Evolutionary conservation across 2,329 filamentous ascomycete genomes (phyloP), one percentile per base, ranked within the genome.

Genomic region (Alternaria atra): DNA sequence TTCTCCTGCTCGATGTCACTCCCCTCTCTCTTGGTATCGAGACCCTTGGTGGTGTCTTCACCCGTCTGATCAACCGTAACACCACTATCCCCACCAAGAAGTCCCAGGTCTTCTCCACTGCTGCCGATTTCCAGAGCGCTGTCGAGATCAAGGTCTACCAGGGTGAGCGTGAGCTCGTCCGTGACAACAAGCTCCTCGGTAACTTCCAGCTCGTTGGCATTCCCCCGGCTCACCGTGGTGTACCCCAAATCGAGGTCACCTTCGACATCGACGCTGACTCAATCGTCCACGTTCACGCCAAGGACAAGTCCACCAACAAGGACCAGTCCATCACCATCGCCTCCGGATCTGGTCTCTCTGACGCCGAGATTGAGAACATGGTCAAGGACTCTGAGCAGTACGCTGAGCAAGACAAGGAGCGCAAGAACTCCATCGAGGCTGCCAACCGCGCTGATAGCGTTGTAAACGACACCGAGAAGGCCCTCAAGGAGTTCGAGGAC

Each of bases 131-230:
- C 91, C 94, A 98, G 87, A 97, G 92, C 66, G 94, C 94, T 72
- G 94, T 98, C 78, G 94, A 97, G 87, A 98, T 98, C 87, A 97
- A 98, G 91, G 94, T 98, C 68, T 98, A 90, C 91, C 94, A 98
- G 90, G 94, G 94, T 87, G 94, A 98, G 89, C 94, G 94, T 92
- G 94, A 97, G 86, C 93, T 97, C 67, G 94, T 97, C 81, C 91
- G 90, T 79, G 94, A 98, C 85, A 98, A 98, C 91, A 98, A 98
- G 88, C 85, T 98, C 63, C 89, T 98, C 61, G 94, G 94, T 65
- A 98, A 98, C 91, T 98, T 98, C 92, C 94, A 98, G 88, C 91
- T 98, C 72, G 93, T 97, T 75, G 94, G 94, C 69, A 97, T 98
- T 64, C 94, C 94, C 60, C 94, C 94, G 73, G 94, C 94, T 58